Evolutionary conservation across 352 stramenopile species (phyloP), one percentile per base, ranked within the genome.

Genomic region (Globisporangium emineosum): DNA sequence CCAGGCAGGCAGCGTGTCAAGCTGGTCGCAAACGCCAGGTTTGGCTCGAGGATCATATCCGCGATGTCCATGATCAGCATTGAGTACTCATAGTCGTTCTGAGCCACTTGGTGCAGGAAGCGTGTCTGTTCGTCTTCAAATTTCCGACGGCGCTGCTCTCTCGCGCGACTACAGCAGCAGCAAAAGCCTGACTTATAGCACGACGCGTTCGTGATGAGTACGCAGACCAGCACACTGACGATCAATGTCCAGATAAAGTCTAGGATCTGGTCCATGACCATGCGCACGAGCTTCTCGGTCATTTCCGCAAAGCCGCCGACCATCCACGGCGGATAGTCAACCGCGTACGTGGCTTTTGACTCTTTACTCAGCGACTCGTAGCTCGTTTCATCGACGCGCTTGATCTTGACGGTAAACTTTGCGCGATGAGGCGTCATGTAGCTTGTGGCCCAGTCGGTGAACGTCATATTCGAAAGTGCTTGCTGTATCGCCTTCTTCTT

Each of bases 81-180:
- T 3, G 85, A 89, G 59, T 93, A 93, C 40, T 93, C 85, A 33
- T 75, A 63, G 50, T 93, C 77, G 54, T 90, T 91, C 61, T 91
- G 85, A 0, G 76, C 78, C 2, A 90, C 75, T 65, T 88, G 73
- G 4, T 74, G 57, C 19, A 77, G 55, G 58, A 89, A 82, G 2
- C 59, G 49, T 10, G 45, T 65, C 5, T 67, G 78, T 12, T 76
- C 56, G 21, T 75, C 52, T 30, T 87, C 77, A 52, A 89, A 79
- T 3, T 73, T 57, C 12, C 60, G 53, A 12, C 79, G 66, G 19
- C 71, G 73, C n/a, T 78, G 69, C 40, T 73, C 69, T 21, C 79
- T 69, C 5, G 70, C 68, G 19, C 78, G 70, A 50, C 66, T 68
- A 29, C 75, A 84, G 47, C 81, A 89, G 21, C 83, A 93, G 21